Evolutionary conservation across 73 alveolate species (phyloP), one percentile per base, ranked within the genome.

Genomic region (Blepharisma japonicum): DNA sequence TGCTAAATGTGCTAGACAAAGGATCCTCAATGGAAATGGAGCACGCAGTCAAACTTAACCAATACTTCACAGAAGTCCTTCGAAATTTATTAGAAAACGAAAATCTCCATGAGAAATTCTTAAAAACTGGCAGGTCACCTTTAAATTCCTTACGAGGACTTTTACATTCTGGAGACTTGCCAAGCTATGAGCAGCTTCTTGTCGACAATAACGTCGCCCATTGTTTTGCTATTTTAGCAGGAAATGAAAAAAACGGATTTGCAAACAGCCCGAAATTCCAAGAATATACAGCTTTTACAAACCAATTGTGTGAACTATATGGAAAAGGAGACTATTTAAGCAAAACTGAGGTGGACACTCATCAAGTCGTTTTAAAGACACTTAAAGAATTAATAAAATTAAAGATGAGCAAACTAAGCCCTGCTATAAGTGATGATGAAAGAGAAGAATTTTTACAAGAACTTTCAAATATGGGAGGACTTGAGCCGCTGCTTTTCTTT

Each of bases 321-420:
- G 74, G 23, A 61, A 61, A 61, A 61, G 39, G 74, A 3, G 47
- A 61, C 18, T 61, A 61, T 25, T 25, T 61, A 14, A 61, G 39
- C 46, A 61, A 61, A 25, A 61, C 74, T 61, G 74, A 61, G 5
- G 74, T 61, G 6, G 74, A 61, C 23, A 61, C 74, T 61, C 74
- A 61, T 61, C 23, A 18, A 2, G 5, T 39, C 2, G 14, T 61
- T 20, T 61, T 61, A 25, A 61, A 61, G 47, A 61, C 74, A 8
- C 46, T 61, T 14, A 61, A 61, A 25, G 23, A 61, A 25, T 25
- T 61, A 9, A 61, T 61, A 18, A 39, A 61, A 61, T 14, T 25
- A 8, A n/a, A 39, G 23, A 39, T 39, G 38, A 25, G 47, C 18
- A 61, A 61, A 5, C 11, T 61, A 3, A n/a, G 47, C 23, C 38